Conservation (phyloP, 2,329 filamentous ascomycete genomes). For the Neofusicoccum parvum region DNA sequence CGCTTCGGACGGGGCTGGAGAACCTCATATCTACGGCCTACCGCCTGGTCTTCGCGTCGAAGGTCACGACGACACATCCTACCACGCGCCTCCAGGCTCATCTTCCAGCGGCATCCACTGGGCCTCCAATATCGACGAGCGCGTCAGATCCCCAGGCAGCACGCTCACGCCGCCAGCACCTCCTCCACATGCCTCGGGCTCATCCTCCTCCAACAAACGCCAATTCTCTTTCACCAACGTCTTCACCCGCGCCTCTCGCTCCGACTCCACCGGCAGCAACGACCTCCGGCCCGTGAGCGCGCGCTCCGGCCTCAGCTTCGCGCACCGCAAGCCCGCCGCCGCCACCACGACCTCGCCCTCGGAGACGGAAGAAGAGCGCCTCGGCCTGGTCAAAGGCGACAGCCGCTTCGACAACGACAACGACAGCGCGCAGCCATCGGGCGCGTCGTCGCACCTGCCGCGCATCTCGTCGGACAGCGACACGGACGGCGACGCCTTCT, state of each 20-base stretch:
- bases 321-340: conserved; percentile 23
- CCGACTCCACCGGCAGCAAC: conserved; percentile 27
- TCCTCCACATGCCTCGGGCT: conserved; percentile 55
- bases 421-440: neutral
- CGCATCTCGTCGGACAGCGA: conserved; percentile 11
- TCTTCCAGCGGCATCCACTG: conserved; percentile 33
- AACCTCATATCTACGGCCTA: conserved; percentile 53
- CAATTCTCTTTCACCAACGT: conserved; percentile 94
- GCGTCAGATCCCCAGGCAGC: conserved; percentile 44
- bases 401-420: conserved; percentile 6
- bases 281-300: conserved; percentile 15
- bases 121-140: conserved; percentile 40
- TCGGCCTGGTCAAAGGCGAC: conserved; percentile 82
- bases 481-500: conserved; percentile 4
- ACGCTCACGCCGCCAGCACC: conserved; percentile 56
- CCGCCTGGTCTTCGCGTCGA: conserved; percentile 40
- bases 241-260: conserved; percentile 56
- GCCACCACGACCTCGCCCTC: conserved; percentile 39
- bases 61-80: conserved; percentile 50
- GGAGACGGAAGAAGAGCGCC: conserved; percentile 75
- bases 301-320: conserved; percentile 35
- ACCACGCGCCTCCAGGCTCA: conserved; percentile 39
- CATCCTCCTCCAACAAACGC: conserved; percentile 54
- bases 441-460: neutral
- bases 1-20: conserved; percentile 23